phyloP scores from a whole-genome alignment of 2,329 filamentous ascomycete genomes.

The Neopestalotiopsis rosae region DNA sequence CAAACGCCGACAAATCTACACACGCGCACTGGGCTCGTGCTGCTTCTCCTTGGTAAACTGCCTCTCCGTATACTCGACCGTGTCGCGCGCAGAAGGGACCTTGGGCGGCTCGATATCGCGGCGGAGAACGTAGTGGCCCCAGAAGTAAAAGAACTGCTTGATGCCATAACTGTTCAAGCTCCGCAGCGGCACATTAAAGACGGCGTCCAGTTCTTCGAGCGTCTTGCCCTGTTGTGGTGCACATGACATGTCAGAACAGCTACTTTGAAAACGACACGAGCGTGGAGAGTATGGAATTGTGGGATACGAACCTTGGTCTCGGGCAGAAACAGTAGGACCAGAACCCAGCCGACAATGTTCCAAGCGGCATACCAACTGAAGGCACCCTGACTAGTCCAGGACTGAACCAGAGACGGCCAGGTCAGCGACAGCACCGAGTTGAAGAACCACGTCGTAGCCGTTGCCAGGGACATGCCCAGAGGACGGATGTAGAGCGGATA shows the following conservation, averaged over 20 bases:
- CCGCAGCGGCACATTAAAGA: constrained; percentile 38
- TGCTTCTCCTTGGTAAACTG: constrained; percentile 32
- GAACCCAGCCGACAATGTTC: constrained; percentile 52
- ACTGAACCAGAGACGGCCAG: constrained; percentile 50
- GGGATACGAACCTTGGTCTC: constrained; percentile 42
- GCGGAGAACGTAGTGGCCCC: constrained; percentile 35
- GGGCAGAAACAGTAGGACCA: constrained; percentile 46
- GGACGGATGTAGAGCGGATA: constrained; percentile 68
- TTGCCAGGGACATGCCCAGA: constrained; percentile 65
- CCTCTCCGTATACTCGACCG: constrained; percentile 30
- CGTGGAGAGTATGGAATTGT: fast-evolving
- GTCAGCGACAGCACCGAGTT: constrained; percentile 46
- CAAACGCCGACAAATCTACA: too few species aligned
- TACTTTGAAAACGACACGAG: background rate
- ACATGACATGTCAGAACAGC: background rate
- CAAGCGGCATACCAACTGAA: constrained; percentile 56
- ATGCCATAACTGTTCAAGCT: constrained; percentile 41
- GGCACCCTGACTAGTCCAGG: constrained; percentile 51
- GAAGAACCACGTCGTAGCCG: constrained; percentile 57
- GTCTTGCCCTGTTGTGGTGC: constrained; percentile 38
- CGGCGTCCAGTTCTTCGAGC: constrained; percentile 49
- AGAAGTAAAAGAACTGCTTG: constrained; percentile 37
- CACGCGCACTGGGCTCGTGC: constrained; percentile 32
- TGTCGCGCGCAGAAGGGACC: constrained; percentile 28
- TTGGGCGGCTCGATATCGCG: constrained; percentile 32